phyloP scores from a whole-genome alignment of 257 asterid species.

The Plantago elongata region DNA sequence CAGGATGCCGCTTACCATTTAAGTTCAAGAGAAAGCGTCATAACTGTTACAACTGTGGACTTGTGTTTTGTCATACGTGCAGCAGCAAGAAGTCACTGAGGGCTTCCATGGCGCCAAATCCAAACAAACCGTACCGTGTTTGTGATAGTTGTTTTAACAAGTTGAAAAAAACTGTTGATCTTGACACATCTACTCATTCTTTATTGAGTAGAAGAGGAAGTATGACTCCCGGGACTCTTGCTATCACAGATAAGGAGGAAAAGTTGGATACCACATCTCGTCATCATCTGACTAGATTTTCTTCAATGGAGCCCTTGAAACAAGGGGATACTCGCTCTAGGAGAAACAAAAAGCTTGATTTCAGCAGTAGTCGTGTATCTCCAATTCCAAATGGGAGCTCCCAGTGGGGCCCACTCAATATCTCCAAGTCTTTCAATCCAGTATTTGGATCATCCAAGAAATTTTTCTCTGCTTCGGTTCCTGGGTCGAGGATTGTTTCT shows the following conservation, averaged over 20 bases:
- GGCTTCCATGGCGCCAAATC: conserved; percentile 97
- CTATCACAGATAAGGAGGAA: conserved; percentile 56
- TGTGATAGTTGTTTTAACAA: conserved; percentile 81
- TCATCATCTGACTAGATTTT: conserved; percentile 71
- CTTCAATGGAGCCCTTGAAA: conserved; percentile 84
- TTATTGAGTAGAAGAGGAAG: conserved; percentile 67
- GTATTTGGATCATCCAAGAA: conserved; percentile 90
- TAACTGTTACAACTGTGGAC: conserved; percentile 95
- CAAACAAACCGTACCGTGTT: conserved; percentile 83
- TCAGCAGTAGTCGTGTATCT: conserved; percentile 86
- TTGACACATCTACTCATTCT: conserved; percentile 64
- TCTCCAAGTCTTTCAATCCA: conserved; percentile 82
- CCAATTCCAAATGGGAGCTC: conserved; percentile 90
- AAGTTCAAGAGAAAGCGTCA: conserved; percentile 93
- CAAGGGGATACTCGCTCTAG: conserved; percentile 78
- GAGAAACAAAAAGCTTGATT: conserved; percentile 78
- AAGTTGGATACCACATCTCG: conserved; percentile 66
- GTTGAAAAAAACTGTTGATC: conserved; percentile 73
- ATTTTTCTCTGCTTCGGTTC: conserved; percentile 93
- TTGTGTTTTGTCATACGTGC: conserved; percentile 90
- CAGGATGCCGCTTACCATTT: conserved; percentile 88
- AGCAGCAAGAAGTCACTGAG: conserved; percentile 83
- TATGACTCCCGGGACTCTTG: conserved; percentile 52
- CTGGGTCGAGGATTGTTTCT: conserved; percentile 97
- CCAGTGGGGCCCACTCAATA: conserved; percentile 75